These are phyloP conservation scores for Lepidium didymum DNA, from an alignment of 345 rosid genomes.

Conservation along the genomic window DNA sequence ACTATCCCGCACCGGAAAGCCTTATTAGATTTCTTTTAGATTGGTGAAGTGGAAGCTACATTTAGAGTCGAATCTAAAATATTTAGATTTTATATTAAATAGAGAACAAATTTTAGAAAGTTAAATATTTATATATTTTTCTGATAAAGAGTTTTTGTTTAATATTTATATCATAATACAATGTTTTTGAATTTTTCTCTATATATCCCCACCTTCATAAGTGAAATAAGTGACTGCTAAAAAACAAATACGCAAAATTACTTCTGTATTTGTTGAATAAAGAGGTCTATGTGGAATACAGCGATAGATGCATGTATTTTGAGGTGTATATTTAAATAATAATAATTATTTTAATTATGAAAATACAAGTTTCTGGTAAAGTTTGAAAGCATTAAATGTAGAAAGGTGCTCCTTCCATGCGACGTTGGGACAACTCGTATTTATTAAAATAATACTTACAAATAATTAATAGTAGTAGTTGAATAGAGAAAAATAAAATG, in stretches of 20 bases:
- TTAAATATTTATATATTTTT: too few species aligned
- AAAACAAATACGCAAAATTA: neutral
- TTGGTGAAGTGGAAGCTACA: too few species aligned
- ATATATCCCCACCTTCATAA: too few species aligned
- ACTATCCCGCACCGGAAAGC: too few species aligned
- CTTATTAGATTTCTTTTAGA: too few species aligned
- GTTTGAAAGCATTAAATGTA: conserved; percentile 19
- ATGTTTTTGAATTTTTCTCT: too few species aligned
- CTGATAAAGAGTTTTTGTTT: too few species aligned
- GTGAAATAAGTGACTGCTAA: too few species aligned
- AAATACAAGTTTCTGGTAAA: neutral
- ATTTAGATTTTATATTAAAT: too few species aligned
- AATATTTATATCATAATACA: too few species aligned
- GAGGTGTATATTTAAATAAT: neutral
- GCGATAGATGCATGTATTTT: conserved; percentile 4
- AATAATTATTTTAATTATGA: neutral
- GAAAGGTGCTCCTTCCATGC: conserved; percentile 15
- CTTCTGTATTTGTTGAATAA: neutral
- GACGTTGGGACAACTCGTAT: conserved; percentile 11
- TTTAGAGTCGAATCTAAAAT: too few species aligned
- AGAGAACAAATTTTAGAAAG: too few species aligned
- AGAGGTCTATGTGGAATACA: neutral
- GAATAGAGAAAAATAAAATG: neutral
- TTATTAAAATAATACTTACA: neutral
- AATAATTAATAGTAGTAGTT: neutral